These are phyloP conservation scores for Pestalotiopsis fici DNA, from an alignment of 2,329 filamentous ascomycete genomes.

Conservation along the genomic window DNA sequence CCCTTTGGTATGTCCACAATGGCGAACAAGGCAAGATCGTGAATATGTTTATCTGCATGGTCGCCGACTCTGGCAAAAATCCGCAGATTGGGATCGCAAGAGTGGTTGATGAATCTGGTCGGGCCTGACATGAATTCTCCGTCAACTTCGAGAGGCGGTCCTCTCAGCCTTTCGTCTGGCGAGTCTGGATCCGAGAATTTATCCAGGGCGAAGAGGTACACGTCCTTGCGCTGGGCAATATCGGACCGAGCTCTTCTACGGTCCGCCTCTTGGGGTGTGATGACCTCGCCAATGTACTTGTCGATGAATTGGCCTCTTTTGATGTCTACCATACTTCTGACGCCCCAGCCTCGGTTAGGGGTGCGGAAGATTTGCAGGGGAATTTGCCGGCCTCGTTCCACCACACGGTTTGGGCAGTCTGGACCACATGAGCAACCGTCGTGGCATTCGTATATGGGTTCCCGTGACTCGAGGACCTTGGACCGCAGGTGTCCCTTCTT, in stretches of 20 bases:
- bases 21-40: slow-evolving; percentile 78
- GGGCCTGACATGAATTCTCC: slow-evolving; percentile 79
- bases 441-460: slow-evolving; percentile 82
- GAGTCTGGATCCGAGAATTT: slow-evolving; percentile 68
- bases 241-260: slow-evolving; percentile 59
- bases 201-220: slow-evolving; percentile 80
- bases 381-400: slow-evolving; percentile 71
- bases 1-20: slow-evolving; percentile 63
- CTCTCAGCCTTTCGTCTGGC: slow-evolving; percentile 56
- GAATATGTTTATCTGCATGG: slow-evolving; percentile 71
- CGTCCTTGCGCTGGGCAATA: slow-evolving; percentile 65
- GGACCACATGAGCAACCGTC: slow-evolving; percentile 65
- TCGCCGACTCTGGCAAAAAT: slow-evolving; percentile 81
- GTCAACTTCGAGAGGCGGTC: slow-evolving; percentile 61
- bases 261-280: slow-evolving; percentile 65
- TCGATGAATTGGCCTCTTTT: slow-evolving; percentile 78
- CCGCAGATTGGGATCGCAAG: slow-evolving; percentile 75
- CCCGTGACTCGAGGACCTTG: slow-evolving; percentile 51
- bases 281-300: slow-evolving; percentile 73
- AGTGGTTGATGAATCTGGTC: slow-evolving; percentile 82
- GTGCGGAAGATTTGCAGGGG: slow-evolving; percentile 79
- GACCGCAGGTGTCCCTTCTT: slow-evolving; percentile 54
- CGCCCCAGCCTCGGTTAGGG: slow-evolving; percentile 72
- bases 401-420: slow-evolving; percentile 72
- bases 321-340: slow-evolving; percentile 65